These are phyloP conservation scores for Fomitopsis serialis DNA, from an alignment of 768 basidiomycete genomes.

Conservation along the genomic window DNA sequence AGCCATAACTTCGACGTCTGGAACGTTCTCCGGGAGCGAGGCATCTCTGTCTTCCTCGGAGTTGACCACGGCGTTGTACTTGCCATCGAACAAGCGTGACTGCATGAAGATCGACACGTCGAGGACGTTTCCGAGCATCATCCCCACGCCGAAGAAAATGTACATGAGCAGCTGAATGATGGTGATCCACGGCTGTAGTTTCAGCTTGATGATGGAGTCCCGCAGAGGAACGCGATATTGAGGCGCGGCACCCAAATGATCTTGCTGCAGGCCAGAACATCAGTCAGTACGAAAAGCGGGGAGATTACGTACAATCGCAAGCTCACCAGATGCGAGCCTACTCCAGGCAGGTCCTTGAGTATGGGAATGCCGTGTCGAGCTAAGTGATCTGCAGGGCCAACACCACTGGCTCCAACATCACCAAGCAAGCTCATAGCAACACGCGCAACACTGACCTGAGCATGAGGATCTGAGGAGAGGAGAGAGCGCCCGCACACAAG, in stretches of 20 bases:
- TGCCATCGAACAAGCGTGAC: slow-evolving; percentile 6
- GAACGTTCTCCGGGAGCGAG: slow-evolving; percentile 7
- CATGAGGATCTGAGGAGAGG: slow-evolving; percentile 16
- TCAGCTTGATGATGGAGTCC: slow-evolving; percentile 10
- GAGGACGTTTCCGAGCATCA: slow-evolving; percentile 7
- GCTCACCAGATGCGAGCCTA: slow-evolving; percentile 18
- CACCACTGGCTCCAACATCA: slow-evolving; percentile 8
- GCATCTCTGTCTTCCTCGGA: slow-evolving; percentile 5
- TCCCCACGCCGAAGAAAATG: slow-evolving; percentile 9
- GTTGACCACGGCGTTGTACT: background rate
- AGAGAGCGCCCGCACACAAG: slow-evolving; percentile 11
- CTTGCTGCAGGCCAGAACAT: slow-evolving; percentile 8
- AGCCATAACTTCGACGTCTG: slow-evolving; percentile 18
- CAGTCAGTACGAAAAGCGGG: background rate
- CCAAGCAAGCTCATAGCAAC: too few relatives aligned
- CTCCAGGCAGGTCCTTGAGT: slow-evolving; percentile 17
- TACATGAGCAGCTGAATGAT: slow-evolving; percentile 6
- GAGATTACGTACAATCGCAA: too few relatives aligned
- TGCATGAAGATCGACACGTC: slow-evolving; percentile 5
- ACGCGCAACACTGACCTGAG: slow-evolving; percentile 3
- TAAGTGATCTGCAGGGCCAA: slow-evolving; percentile 17
- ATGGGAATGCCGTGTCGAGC: slow-evolving; percentile 11
- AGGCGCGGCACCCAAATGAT: slow-evolving; percentile 11
- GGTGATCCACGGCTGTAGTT: slow-evolving; percentile 1
- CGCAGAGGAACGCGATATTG: slow-evolving; percentile 7